A percentile compares a stretch with the other conserved stretches of the same genome.
Evolutionary conservation across 768 basidiomycete species (phyloP).

Genomic region (Phaffia australis): DNA sequence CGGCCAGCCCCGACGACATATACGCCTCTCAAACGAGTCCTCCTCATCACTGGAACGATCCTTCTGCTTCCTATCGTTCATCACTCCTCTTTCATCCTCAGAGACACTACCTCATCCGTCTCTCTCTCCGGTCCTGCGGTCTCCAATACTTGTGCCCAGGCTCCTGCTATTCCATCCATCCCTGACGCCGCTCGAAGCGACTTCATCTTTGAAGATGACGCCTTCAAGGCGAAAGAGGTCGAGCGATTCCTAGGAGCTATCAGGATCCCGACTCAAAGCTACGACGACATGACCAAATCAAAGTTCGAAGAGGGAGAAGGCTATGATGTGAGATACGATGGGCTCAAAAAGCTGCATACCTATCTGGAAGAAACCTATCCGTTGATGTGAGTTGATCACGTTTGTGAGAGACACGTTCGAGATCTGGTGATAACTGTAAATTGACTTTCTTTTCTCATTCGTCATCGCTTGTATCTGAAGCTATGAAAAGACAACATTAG

Average conservation of each 20-base stretch:
- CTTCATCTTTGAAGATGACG: constrained; percentile 9
- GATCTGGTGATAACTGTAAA: neutral
- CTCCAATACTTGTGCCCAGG: no score
- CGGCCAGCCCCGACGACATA: neutral
- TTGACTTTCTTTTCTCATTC: neutral
- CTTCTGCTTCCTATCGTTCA: neutral
- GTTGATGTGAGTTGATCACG: neutral
- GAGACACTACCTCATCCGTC: neutral
- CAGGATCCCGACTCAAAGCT: constrained; percentile 19
- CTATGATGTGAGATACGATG: constrained; percentile 15
- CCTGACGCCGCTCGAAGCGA: neutral
- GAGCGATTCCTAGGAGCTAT: constrained; percentile 24
- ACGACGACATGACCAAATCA: constrained; percentile 15
- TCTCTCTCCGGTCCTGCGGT: no score
- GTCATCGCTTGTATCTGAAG: neutral
- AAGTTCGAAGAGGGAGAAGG: constrained; percentile 4
- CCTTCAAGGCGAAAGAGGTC: constrained; percentile 19
- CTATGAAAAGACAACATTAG: constrained; percentile 13
- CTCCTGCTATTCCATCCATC: no score
- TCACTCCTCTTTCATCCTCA: neutral
- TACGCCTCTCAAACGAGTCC: neutral
- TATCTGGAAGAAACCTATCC: constrained; percentile 22
- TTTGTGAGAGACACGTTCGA: no score
- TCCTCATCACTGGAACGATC: neutral
- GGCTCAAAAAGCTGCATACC: constrained; percentile 14